Base-by-base conservation (phyloP, 2,329 filamentous ascomycete genomes). In the Phaeophleospora eucalypticola region DNA sequence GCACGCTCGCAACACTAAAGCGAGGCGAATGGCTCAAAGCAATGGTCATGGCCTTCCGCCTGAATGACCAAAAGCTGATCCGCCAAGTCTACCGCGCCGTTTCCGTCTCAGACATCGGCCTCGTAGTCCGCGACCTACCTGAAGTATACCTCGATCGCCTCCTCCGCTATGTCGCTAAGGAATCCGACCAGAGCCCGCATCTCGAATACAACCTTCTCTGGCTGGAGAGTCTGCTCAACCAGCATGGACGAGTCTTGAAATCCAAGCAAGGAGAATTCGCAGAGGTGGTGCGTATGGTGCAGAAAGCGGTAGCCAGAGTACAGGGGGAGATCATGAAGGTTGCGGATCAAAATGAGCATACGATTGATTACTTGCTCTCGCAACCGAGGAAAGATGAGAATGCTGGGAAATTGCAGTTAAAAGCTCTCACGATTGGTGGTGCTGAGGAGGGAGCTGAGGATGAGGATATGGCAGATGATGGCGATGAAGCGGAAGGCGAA, bases 161-260 rank as follows among this genome's bases (percentile, higher is more conserved):
- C 10, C 75, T 98, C 41, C 85, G 89, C 37, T 95, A 95, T 56
- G 86, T 97, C 4, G 89, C 89, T 2, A 79, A 85, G 8, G 87
- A 95, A 61, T 87, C 88, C 1, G 91, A 97, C 60, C 83, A 91
- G 63, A 90, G 86, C 2, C 91, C 90, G 1, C 91, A 96, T 72
- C 79, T 98, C 3, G 93, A 98, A 70, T 94, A 97, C 69, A 95
- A 93, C 61, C 73, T 98, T 36, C 72, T 91, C 7, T 98, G 93
- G 93, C 86, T 96, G 61, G 87, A 93, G 67, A 82, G 87, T 1
- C 57, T 83, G 8, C 75, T 97, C 48, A 85, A 86, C 59, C 83
- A 82, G 58, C 91, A 97, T 65, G 93, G 93, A 27, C 78, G 85
- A 17, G 91, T 86, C 76, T 77, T 98, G 59, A 86, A 88, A 48